Percentiles rank a stretch among this genome's conserved stretches.
phyloP scores from a whole-genome alignment of 2,329 filamentous ascomycete genomes.

The Trichoderma guizhouense region DNA sequence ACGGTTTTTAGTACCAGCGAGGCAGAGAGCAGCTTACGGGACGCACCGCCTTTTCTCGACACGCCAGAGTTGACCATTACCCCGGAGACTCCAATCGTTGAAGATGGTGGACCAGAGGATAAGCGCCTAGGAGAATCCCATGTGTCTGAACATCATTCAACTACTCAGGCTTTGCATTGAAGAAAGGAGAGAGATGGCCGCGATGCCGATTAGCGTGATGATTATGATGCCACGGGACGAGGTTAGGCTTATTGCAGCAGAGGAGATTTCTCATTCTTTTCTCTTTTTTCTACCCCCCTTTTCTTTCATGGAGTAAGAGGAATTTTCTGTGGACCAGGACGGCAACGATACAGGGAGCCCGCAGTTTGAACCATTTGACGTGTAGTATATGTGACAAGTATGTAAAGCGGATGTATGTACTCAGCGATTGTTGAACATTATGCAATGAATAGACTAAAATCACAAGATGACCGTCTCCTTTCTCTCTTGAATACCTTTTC shows the following conservation, averaged over 20 bases:
- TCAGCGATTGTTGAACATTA: not conserved
- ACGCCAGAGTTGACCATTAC: constrained; percentile 48
- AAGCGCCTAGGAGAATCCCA: constrained; percentile 45
- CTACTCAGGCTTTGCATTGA: not conserved
- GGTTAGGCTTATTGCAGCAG: not conserved
- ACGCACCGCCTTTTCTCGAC: constrained; percentile 18
- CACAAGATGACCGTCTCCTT: not conserved
- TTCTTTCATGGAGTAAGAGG: not conserved
- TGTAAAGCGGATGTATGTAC: constrained; percentile 1
- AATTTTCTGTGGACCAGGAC: not conserved
- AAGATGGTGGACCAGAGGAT: constrained; percentile 34
- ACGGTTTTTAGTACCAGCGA: not conserved
- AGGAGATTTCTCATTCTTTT: not conserved
- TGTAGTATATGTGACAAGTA: constrained; percentile 6
- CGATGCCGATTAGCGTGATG: not conserved
- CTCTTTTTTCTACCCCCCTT: not conserved
- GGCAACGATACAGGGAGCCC: not conserved
- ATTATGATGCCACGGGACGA: not conserved
- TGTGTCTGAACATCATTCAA: constrained; percentile 19
- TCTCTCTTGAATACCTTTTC: not conserved
- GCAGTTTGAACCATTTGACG: not conserved
- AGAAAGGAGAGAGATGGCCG: not conserved
- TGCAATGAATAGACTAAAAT: constrained; percentile 11
- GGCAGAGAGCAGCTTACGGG: not conserved
- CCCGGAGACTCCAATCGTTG: constrained; percentile 45